Conservation (phyloP, 2,329 filamentous ascomycete species). For the Pezicula carpinea region DNA sequence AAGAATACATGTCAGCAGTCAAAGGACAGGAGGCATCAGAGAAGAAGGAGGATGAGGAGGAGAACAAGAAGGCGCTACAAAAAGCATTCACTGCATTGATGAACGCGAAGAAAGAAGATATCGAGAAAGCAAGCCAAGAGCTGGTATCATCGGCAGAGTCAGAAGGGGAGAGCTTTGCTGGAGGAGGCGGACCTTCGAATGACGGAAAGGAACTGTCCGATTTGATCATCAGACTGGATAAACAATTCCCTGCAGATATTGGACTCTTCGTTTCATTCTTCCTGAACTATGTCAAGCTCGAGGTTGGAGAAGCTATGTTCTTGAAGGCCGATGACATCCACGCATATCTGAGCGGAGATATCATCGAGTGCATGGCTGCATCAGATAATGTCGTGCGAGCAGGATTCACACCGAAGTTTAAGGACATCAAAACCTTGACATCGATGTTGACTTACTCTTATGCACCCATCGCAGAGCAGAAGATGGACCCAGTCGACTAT, state of each 20-base stretch:
- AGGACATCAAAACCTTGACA: slow-evolving; percentile 85
- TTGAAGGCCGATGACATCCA: slow-evolving; percentile 96
- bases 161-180: slow-evolving; percentile 70
- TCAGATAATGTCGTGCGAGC: slow-evolving; percentile 99
- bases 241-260: slow-evolving; percentile 83
- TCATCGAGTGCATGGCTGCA: slow-evolving; percentile 98
- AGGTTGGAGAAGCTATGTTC: slow-evolving; percentile 91
- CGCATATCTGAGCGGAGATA: slow-evolving; percentile 88
- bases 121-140: slow-evolving; percentile 60
- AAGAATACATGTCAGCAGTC: slow-evolving; percentile 47
- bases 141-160: slow-evolving; percentile 67
- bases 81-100: slow-evolving; percentile 75
- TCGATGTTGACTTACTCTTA: slow-evolving; percentile 93
- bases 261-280: slow-evolving; percentile 96
- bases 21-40: slow-evolving; percentile 46
- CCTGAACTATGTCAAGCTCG: slow-evolving; percentile 87
- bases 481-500: slow-evolving; percentile 83
- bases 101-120: slow-evolving; percentile 63
- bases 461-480: slow-evolving; percentile 90
- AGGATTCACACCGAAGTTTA: slow-evolving; percentile 97
- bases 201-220: slow-evolving; percentile 67
- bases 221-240: slow-evolving; percentile 71
- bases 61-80: slow-evolving; percentile 76
- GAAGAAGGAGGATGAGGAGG: slow-evolving; percentile 35
- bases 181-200: slow-evolving; percentile 63